phyloP scores from a whole-genome alignment of 805 yeast genomes.

The Suhomyces pyralidae region DNA sequence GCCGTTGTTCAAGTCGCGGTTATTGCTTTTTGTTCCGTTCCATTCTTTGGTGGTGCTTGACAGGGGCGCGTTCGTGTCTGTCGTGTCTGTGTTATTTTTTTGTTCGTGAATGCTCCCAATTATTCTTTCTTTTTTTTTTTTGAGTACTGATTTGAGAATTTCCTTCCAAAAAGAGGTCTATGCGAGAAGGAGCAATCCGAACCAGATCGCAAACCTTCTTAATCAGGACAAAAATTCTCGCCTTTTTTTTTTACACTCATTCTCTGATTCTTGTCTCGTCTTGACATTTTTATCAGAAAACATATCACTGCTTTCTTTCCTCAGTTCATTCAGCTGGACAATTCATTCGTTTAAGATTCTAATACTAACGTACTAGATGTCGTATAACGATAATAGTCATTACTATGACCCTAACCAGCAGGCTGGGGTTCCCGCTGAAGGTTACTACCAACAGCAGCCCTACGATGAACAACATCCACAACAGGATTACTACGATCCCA shows the following conservation, averaged over 20 bases:
- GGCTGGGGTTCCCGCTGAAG: constrained; percentile 25
- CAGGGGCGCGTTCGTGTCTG: constrained; percentile 4
- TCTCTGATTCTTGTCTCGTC: neutral
- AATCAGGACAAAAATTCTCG: constrained; percentile 6
- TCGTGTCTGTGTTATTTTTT: constrained; percentile 1
- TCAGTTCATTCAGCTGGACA: constrained; percentile 3
- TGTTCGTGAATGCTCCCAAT: neutral
- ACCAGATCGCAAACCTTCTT: constrained; percentile 3
- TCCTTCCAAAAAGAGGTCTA: constrained; percentile 1
- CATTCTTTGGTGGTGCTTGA: neutral
- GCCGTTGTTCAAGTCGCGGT: neutral
- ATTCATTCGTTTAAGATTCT: constrained; percentile 6
- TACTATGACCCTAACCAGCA: constrained; percentile 34
- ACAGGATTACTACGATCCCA: constrained; percentile 53
- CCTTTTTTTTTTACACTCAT: neutral
- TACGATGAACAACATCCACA: constrained; percentile 34
- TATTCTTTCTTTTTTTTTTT: neutral
- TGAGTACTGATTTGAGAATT: neutral
- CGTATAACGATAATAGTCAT: constrained; percentile 56
- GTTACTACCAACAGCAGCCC: constrained; percentile 41
- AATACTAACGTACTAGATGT: constrained; percentile 43
- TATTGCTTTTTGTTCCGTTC: neutral
- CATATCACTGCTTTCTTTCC: neutral
- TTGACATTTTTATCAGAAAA: constrained; percentile 1
- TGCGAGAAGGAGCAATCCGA: constrained; percentile 3